Conservation (phyloP, 2,329 filamentous ascomycete genomes). For the Lithohypha guttulata region DNA sequence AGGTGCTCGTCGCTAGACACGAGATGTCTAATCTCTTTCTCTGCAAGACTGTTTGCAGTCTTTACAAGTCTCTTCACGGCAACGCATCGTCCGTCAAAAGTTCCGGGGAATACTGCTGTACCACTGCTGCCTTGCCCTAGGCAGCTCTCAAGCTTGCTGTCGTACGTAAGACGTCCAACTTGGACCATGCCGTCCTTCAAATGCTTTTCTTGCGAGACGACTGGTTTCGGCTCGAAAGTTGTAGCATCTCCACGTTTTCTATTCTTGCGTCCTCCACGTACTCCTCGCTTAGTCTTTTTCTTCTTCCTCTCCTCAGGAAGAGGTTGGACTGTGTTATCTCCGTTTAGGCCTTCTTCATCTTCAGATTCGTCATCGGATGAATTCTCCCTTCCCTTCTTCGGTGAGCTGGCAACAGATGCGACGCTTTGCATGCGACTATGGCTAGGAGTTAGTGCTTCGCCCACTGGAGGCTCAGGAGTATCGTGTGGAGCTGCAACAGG, state of each 20-base stretch:
- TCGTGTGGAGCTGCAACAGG: not conserved
- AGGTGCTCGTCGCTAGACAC: conserved; percentile 91
- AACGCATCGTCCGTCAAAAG: conserved; percentile 83
- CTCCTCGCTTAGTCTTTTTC: conserved; percentile 22
- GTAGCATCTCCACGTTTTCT: conserved; percentile 24
- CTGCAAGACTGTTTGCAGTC: conserved; percentile 90
- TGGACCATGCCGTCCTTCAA: conserved; percentile 50
- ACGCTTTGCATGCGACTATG: conserved; percentile 17
- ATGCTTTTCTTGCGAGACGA: conserved; percentile 34
- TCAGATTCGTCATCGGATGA: conserved; percentile 19
- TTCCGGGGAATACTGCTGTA: conserved; percentile 92
- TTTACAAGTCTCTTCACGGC: conserved; percentile 95
- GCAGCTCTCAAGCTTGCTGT: conserved; percentile 42
- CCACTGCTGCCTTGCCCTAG: conserved; percentile 79
- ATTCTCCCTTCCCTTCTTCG: conserved; percentile 2
- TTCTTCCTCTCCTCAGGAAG: conserved; percentile 6
- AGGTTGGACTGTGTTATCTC: conserved; percentile 2
- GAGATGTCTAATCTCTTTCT: conserved; percentile 80
- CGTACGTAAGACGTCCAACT: conserved; percentile 51
- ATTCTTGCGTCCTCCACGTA: conserved; percentile 22
- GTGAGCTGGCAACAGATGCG: conserved; percentile 1
- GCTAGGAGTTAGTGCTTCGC: conserved; percentile 10
- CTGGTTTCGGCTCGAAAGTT: conserved; percentile 17
- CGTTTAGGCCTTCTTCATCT: conserved; percentile 10
- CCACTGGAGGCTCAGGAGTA: not conserved